Evolutionary conservation across 2,329 filamentous ascomycete species (phyloP), one percentile per base, ranked within the genome.

Genomic region (Aspergillus cejpii): DNA sequence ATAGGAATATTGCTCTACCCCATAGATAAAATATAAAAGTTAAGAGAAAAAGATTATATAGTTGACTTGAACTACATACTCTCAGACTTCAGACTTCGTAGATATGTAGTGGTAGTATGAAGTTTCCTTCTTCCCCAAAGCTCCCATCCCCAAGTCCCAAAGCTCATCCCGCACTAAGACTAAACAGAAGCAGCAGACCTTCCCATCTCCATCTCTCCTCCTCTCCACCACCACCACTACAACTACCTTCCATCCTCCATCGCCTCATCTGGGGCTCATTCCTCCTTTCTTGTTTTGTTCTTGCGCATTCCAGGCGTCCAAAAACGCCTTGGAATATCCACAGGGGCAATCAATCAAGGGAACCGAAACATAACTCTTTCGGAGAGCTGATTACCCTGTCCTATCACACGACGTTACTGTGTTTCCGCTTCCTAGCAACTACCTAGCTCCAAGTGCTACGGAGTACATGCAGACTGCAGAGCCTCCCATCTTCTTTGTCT

Each of bases 331-430:
- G 17, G 27, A 40, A 40, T 21, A 17, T 17, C 19, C 24, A 27
- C 17, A 29, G 28, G 24, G n/a, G 12, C 14, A 12, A 20, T 8
- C 33, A 17, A 36, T 36, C 33, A 17, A n/a, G 31, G 14, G 33
- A n/a, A 20, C 14, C 4, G 1, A 36, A 5, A 17, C 33, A 36
- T 24, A 24, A 24, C 4, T 24, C 23, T 5, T 24, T 5, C 23
- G 23, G 23, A 8, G 8, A 24, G 23, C 23, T 8, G 23, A 24
- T 44, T 28, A 27, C 33, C 44, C 46, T 47, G 39, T 51, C 47
- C 43, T 47, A 56, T 57, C 60, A 60, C 60, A 58, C 59, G 56
- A 51, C 48, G 42, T 45, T 44, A 37, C 55, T 62, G 49, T 55
- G 49, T 59, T 56, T 52, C 54, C 52, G 37, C 42, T 34, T 39